Evolutionary conservation across 768 basidiomycete genomes (phyloP).

Genomic region (Baorangia bicolor): DNA sequence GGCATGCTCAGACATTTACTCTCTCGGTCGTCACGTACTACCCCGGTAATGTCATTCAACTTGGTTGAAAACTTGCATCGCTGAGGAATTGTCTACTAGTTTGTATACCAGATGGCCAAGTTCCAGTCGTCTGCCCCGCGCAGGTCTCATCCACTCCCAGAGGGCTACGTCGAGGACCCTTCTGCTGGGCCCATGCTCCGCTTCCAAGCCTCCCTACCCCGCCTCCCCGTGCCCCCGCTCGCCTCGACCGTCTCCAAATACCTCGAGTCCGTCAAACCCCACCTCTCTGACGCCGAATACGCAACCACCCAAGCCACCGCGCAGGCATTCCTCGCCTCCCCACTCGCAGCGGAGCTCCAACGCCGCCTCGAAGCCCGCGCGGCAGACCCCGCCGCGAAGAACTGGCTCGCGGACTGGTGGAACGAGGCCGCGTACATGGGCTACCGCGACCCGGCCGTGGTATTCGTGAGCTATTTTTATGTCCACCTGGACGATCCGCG

Average conservation of each 20-base stretch:
- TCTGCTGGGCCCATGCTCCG: conserved; percentile 68
- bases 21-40: conserved; percentile 14
- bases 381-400: conserved; percentile 51
- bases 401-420: conserved; percentile 99
- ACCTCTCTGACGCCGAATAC: conserved; percentile 64
- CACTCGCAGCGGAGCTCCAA: conserved; percentile 73
- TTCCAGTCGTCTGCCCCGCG: conserved; percentile 24
- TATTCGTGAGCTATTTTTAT: conserved; percentile 94
- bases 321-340: conserved; percentile 65
- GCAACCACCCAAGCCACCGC: conserved; percentile 57
- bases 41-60: too few relatives aligned
- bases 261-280: conserved; percentile 79
- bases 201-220: conserved; percentile 69
- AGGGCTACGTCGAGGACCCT: conserved; percentile 53
- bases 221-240: conserved; percentile 82
- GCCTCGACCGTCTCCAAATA: conserved; percentile 85
- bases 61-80: too few relatives aligned
- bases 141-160: conserved; percentile 34
- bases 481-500: conserved; percentile 72
- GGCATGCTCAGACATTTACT: conserved; percentile 11
- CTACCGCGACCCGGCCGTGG: conserved; percentile 86
- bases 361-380: conserved; percentile 75
- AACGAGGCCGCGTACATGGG: conserved; percentile 89
- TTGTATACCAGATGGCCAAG: conserved; percentile 26
- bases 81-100: too few relatives aligned